phyloP scores from a whole-genome alignment of 2,329 filamentous ascomycete genomes.

The Beauveria australis region DNA sequence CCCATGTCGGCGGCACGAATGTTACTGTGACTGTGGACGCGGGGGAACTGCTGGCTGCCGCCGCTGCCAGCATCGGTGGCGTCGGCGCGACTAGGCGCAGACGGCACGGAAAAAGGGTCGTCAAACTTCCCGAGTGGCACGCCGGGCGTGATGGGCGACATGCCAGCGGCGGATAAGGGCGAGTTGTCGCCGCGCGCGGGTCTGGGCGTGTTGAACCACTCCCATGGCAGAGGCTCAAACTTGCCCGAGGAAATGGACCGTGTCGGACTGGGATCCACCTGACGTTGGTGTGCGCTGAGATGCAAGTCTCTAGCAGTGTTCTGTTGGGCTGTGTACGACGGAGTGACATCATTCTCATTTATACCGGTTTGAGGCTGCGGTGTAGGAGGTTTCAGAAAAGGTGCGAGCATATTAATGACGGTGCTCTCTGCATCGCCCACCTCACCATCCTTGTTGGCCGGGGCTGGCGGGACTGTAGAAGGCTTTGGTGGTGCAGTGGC shows the following conservation, averaged over 20 bases:
- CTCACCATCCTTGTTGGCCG: conserved; percentile 16
- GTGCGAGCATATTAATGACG: conserved; percentile 40
- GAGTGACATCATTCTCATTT: conserved; percentile 32
- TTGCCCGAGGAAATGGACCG: conserved; percentile 22
- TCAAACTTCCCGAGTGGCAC: not conserved
- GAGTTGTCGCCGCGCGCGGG: conserved; percentile 15
- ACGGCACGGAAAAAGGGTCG: conserved; percentile 6
- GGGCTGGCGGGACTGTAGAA: not conserved
- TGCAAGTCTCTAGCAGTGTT: conserved; percentile 43
- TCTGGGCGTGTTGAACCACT: conserved; percentile 35
- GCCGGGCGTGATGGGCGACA: conserved; percentile 6
- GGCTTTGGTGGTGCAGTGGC: not conserved
- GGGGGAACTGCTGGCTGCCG: not conserved
- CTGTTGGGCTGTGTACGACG: conserved; percentile 45
- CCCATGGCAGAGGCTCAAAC: conserved; percentile 40
- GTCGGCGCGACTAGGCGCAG: not conserved
- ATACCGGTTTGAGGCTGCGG: conserved; percentile 27
- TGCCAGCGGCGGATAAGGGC: not conserved
- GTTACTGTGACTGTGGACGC: conserved; percentile 12
- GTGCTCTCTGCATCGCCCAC: conserved; percentile 27
- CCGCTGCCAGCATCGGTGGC: too few relatives aligned
- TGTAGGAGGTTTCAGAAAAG: conserved; percentile 39
- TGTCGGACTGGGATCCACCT: conserved; percentile 23
- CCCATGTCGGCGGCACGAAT: conserved; percentile 12
- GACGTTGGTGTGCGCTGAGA: conserved; percentile 30